Evolutionary conservation across 768 basidiomycete species (phyloP).

Genomic region (Hysterangium stoloniferum): DNA sequence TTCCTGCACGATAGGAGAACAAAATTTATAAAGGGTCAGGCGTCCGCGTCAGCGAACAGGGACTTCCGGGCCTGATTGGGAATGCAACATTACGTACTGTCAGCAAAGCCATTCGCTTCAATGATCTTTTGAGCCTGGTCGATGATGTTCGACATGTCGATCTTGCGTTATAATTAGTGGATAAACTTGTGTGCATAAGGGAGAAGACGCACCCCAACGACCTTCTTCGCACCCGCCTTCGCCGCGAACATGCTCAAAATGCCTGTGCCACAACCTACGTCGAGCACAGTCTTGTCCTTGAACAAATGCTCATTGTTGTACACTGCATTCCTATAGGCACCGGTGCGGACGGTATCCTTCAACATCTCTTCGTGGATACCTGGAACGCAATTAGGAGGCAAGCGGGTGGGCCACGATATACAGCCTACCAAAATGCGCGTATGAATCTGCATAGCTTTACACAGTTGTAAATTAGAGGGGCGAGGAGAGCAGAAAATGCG

Average conservation of each 20-base stretch:
- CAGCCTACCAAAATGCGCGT: conserved; percentile 82
- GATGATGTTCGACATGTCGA: conserved; percentile 99
- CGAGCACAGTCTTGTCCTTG: conserved; percentile 93
- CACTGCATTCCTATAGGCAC: conserved; percentile 92
- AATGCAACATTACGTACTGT: conserved; percentile 59
- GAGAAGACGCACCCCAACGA: conserved; percentile 66
- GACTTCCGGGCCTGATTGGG: neutral
- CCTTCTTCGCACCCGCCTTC: conserved; percentile 88
- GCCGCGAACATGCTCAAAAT: conserved; percentile 98
- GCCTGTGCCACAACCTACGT: conserved; percentile 98
- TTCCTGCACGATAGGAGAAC: conserved; percentile 50
- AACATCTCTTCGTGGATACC: conserved; percentile 99
- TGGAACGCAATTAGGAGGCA: conserved; percentile 23
- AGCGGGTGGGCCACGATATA: neutral
- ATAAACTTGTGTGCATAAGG: neutral
- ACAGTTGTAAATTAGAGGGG: conserved; percentile 2
- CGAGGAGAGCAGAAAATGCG: conserved; percentile 29
- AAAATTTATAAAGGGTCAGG: conserved; percentile 8
- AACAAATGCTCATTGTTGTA: conserved; percentile 91
- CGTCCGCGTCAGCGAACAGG: conserved; percentile 9
- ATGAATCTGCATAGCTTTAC: conserved; percentile 86
- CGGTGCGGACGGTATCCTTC: conserved; percentile 92
- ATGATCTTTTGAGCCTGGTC: conserved; percentile 98
- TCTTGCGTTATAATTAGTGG: conserved; percentile 40
- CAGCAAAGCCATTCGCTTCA: conserved; percentile 91